phyloP scores from a whole-genome alignment of 2,329 filamentous ascomycete species.

The Pseudocercospora musae region DNA sequence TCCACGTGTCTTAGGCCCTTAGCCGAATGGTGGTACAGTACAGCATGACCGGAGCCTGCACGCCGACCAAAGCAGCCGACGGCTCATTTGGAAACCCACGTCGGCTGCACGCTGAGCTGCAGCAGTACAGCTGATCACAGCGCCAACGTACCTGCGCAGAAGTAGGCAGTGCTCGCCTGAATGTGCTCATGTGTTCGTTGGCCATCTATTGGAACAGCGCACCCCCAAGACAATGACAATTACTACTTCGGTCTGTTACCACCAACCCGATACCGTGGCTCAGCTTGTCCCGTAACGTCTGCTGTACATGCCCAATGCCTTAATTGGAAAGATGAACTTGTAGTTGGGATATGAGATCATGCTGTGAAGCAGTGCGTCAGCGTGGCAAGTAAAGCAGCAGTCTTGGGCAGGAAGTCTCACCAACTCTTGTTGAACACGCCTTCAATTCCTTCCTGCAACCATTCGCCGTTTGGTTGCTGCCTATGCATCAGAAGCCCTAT shows the following conservation, averaged over 20 bases:
- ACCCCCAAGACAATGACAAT: conserved; percentile 5
- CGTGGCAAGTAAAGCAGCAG: conserved; percentile 10
- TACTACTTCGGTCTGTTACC: not conserved
- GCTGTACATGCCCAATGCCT: conserved; percentile 87
- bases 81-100: conserved; percentile 6
- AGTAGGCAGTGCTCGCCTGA: conserved; percentile 6
- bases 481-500: conserved; percentile 78
- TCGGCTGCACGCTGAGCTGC: conserved; percentile 6
- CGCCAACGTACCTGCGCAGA: conserved; percentile 21
- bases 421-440: conserved; percentile 99
- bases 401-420: conserved; percentile 43
- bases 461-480: conserved; percentile 86
- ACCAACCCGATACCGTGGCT: conserved; percentile 12
- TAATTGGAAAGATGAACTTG: conserved; percentile 93
- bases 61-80: conserved; percentile 8
- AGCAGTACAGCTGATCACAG: conserved; percentile 10
- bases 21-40: conserved; percentile 12
- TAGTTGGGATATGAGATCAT: conserved; percentile 99
- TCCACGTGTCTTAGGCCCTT: conserved; percentile 18
- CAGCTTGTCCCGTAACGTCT: conserved; percentile 47
- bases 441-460: conserved; percentile 92
- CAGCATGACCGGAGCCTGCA: conserved; percentile 13
- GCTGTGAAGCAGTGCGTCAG: conserved; percentile 43
- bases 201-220: conserved; percentile 16
- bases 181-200: conserved; percentile 1